A percentile compares a stretch with the other conserved stretches of the same genome.
Evolutionary conservation across 75 land plant genomes (phyloP).

Genomic region (Azolla pinnata): DNA sequence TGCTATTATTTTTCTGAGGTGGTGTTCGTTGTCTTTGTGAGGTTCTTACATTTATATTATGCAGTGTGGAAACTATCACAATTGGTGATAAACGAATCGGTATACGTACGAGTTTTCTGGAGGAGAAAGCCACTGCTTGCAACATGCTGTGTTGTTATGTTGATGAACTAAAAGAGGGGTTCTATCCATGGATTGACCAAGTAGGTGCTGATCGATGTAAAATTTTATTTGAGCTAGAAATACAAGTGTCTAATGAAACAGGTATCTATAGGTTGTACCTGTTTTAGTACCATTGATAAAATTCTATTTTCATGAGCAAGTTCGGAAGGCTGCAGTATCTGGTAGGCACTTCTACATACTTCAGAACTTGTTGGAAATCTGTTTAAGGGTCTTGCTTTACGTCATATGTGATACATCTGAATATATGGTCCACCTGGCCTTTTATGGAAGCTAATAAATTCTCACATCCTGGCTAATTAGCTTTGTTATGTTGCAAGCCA

Average conservation of each 20-base stretch:
- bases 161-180: slow-evolving; percentile 42
- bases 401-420: not conserved
- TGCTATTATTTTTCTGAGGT: not conserved
- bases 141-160: slow-evolving; percentile 44
- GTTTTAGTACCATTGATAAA: slow-evolving; percentile 34
- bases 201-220: no score
- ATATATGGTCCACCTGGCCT: no score
- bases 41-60: not conserved
- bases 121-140: slow-evolving; percentile 45
- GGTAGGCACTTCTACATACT: slow-evolving; percentile 9
- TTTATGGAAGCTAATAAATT: no score
- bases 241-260: not conserved
- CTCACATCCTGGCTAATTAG: no score
- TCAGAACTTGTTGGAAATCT: not conserved
- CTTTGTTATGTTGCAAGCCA: slow-evolving; percentile 18
- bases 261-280: slow-evolving; percentile 24
- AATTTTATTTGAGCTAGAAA: not conserved
- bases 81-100: slow-evolving; percentile 39
- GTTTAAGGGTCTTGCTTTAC: not conserved
- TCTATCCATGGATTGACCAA: slow-evolving; percentile 48
- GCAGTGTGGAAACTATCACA: slow-evolving; percentile 38
- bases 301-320: slow-evolving; percentile 41
- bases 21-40: not conserved
- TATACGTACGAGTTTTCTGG: slow-evolving; percentile 34
- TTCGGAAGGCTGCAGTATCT: slow-evolving; percentile 39